These are phyloP conservation scores for Boechera retrofracta DNA, from an alignment of 345 rosid genomes.

Conservation along the genomic window DNA sequence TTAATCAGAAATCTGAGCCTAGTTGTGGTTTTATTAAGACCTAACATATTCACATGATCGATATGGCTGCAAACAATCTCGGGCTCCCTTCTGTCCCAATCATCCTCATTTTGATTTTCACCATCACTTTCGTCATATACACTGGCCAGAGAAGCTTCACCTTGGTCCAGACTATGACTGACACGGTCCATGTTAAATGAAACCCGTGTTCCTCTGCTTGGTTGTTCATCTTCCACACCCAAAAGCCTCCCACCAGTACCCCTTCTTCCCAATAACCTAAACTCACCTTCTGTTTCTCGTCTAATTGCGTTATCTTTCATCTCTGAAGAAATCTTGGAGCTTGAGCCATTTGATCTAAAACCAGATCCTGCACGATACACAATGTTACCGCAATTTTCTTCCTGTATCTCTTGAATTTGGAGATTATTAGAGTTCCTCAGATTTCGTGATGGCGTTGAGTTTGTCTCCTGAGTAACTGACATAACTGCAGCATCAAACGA, in stretches of 20 bases:
- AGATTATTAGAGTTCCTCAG: constrained; percentile 19
- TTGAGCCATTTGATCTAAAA: constrained; percentile 57
- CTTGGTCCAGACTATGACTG: constrained; percentile 56
- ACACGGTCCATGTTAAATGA: constrained; percentile 71
- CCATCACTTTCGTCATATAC: constrained; percentile 79
- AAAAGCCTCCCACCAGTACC: constrained; percentile 68
- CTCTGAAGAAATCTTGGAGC: constrained; percentile 55
- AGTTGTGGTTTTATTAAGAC: constrained; percentile 84
- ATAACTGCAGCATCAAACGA: constrained; percentile 92
- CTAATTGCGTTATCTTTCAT: constrained; percentile 88
- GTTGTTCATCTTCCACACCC: constrained; percentile 79
- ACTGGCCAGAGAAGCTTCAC: constrained; percentile 62
- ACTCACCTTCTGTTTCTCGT: constrained; percentile 96
- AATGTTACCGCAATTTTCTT: constrained; percentile 52
- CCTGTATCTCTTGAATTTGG: constrained; percentile 66
- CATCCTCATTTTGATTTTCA: constrained; percentile 74
- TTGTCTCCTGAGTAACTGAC: constrained; percentile 76
- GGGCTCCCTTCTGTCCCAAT: constrained; percentile 79
- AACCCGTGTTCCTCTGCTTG: constrained; percentile 76
- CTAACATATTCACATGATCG: constrained; percentile 86
- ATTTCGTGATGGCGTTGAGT: constrained; percentile 46
- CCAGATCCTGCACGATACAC: constrained; percentile 48
- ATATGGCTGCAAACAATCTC: constrained; percentile 78
- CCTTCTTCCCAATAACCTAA: constrained; percentile 85
- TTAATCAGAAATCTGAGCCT: constrained; percentile 82